Evolutionary conservation across 306 rosid species (phyloP), one percentile per base, ranked within the genome.

Genomic region (Albizia julibrissin): DNA sequence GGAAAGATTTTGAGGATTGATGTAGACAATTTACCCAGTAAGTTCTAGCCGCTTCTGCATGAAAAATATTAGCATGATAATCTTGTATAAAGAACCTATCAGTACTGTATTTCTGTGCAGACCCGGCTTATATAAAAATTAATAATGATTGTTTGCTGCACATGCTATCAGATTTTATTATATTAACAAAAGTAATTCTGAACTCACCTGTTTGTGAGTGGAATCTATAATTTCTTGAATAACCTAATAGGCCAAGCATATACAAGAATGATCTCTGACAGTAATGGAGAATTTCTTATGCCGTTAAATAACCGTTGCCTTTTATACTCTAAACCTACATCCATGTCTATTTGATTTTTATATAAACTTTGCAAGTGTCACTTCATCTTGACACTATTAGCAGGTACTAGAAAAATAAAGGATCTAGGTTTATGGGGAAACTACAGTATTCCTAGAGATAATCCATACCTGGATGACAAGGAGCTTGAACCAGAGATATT

Each of bases 1-100:
- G 87, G 89, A 42, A 89, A 89, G 84, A 89, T 86, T 79, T 75
- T 86, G 77, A 82, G 89, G 69, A 64, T 84, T 47, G 87, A 86
- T 69, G 81, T 84, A 68, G 88, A 89, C 34, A 80, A 75, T 49
- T 7, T 86, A 70, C 88, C 90, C 9, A 85, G 90, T 87, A 66
- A 84, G 88, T 70, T 50, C 29, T 68, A 0, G 24, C 9, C 3
- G 22, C 40, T 72, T 44, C 46, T 71, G 33, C 21, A 66, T 33
- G 43, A 39, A 59, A 54, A 54, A 1, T 1, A 7, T 54, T 21
- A 7, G 26, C 61, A 2, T 54, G 26, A 54, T 54, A 7, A 15
- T 15, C 37, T 29, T 29, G 3, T 14, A 6, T 31, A 15, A 19
- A 15, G 18, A 33, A 33, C n/a, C 54, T 46, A 10, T 42, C 12